Percentiles rank a stretch among this genome's conserved stretches.
Evolutionary conservation across 495 filamentous ascomycete genomes (phyloP).

Genomic region (Penicillium crystallinum): DNA sequence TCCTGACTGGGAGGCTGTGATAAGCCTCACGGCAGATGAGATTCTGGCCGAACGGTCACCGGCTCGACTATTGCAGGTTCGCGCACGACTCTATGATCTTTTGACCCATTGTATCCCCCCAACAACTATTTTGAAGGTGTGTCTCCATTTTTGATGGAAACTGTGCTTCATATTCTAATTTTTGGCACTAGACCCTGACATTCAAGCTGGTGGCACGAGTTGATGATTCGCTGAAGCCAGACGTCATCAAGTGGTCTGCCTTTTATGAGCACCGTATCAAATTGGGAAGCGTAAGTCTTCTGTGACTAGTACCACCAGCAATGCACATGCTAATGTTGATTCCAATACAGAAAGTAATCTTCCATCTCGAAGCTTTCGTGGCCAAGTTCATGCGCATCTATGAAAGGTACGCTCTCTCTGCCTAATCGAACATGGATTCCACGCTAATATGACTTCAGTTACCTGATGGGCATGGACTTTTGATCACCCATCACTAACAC

Average conservation of each 20-base stretch:
- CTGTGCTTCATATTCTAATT: not conserved
- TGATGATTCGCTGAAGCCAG: slow-evolving; percentile 81
- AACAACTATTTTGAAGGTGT: slow-evolving; percentile 82
- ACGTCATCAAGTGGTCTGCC: slow-evolving; percentile 91
- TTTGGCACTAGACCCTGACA: slow-evolving; percentile 58
- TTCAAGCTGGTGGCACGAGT: slow-evolving; percentile 85
- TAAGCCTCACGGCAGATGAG: slow-evolving; percentile 79
- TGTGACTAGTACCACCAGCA: not conserved
- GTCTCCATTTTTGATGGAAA: not conserved
- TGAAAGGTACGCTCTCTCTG: slow-evolving; percentile 54
- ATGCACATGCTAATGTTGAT: slow-evolving; percentile 13
- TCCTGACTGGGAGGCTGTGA: slow-evolving; percentile 92
- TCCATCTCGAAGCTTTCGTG: slow-evolving; percentile 96
- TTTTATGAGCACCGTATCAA: slow-evolving; percentile 95
- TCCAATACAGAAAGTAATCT: slow-evolving; percentile 75
- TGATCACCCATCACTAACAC: slow-evolving; percentile 21
- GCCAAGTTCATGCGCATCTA: slow-evolving; percentile 96
- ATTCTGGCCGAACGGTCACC: slow-evolving; percentile 90
- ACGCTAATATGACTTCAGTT: slow-evolving; percentile 45
- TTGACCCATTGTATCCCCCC: slow-evolving; percentile 95
- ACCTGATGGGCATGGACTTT: slow-evolving; percentile 87
- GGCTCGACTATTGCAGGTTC: slow-evolving; percentile 75
- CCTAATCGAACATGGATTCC: not conserved
- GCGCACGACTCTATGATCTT: slow-evolving; percentile 90
- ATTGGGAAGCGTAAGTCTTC: slow-evolving; percentile 58